Base-by-base conservation (phyloP, 2,329 filamentous ascomycete genomes). In the Fusarium nanum region DNA sequence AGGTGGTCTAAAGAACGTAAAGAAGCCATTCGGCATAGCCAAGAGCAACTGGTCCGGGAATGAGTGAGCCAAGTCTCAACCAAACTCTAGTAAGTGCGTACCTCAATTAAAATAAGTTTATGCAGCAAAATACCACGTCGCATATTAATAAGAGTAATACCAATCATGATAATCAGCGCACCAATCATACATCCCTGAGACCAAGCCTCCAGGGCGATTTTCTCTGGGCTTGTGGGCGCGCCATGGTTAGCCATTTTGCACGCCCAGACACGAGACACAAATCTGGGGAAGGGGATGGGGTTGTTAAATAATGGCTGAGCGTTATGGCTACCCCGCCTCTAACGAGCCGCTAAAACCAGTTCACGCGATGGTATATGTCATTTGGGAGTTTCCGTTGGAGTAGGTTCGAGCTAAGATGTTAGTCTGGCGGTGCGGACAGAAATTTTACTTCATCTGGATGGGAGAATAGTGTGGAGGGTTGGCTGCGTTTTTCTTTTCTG, bases 21-120 rank as follows among this genome's bases (percentile, higher is more conserved):
- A 89, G 62, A 87, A 87, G 10, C 87, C 87, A 73, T 89, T 86
- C 53, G 84, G 83, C 63, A 87, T 81, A 7, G 85, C 87, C 7
- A 88, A 79, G n/a, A 89, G 68, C 18, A 89, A 79, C 86, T 61
- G 87, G 22, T 22, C 22, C 22, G 22, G 3, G 22, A 5, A 22
- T 22, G 22, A 22, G 22, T 22, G 22, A 22, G 22, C 22, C 22
- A 22, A 22, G 22, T 22, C 22, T 22, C 22, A 22, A 22, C 3
- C 22, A 22, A 22, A 22, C 5, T 3, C 22, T 22, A 22, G 22
- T 22, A 22, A 22, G 22, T 22, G 4, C 60, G 55, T n/a, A 84
- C 83, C 78, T 86, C 84, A 22, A 83, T 75, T 22, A 86, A 71
- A 71, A 86, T 85, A 40, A 86, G 75, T 67, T 85, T 85, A 67